phyloP scores from a whole-genome alignment of 805 yeast species.

The Tetrapisispora nanseiensis region DNA sequence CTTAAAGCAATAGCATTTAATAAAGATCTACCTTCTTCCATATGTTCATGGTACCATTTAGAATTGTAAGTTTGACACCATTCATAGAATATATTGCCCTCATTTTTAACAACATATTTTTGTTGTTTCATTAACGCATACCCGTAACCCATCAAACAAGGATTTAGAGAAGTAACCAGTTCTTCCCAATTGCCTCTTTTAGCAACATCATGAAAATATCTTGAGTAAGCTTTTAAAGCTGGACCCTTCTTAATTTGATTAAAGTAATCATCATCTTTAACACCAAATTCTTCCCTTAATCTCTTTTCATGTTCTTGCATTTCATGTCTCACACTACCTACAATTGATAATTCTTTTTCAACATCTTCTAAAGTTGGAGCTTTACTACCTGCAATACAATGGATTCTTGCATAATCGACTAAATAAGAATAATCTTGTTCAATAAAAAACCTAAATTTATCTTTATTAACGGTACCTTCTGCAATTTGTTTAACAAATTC shows the following conservation, averaged over 20 bases:
- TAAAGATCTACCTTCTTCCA: slow-evolving; percentile 38
- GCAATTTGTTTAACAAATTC: slow-evolving; percentile 50
- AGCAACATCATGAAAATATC: slow-evolving; percentile 48
- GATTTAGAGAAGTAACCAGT: slow-evolving; percentile 58
- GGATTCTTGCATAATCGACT: slow-evolving; percentile 57
- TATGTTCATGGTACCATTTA: slow-evolving; percentile 47
- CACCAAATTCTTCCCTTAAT: slow-evolving; percentile 32
- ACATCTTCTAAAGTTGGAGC: slow-evolving; percentile 48
- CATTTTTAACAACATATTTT: slow-evolving; percentile 24
- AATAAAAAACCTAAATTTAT: slow-evolving; percentile 42
- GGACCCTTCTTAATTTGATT: slow-evolving; percentile 38
- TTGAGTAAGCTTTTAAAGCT: slow-evolving; percentile 52
- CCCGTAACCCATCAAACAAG: slow-evolving; percentile 67
- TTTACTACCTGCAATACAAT: slow-evolving; percentile 51
- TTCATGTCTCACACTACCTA: slow-evolving; percentile 46
- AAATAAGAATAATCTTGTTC: slow-evolving; percentile 61
- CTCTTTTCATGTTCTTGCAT: slow-evolving; percentile 45
- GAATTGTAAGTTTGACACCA: slow-evolving; percentile 61
- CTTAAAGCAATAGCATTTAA: slow-evolving; percentile 37
- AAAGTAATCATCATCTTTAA: slow-evolving; percentile 37
- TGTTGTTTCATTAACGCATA: slow-evolving; percentile 39
- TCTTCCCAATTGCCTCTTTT: slow-evolving; percentile 50
- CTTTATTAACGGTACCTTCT: slow-evolving; percentile 38
- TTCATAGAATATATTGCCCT: slow-evolving; percentile 25
- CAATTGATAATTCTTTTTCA: slow-evolving; percentile 40